Percentiles rank a stretch among this genome's conserved stretches.
These are phyloP conservation scores for Brassica rapa DNA, from an alignment of 345 rosid species.

Conservation along the genomic window DNA sequence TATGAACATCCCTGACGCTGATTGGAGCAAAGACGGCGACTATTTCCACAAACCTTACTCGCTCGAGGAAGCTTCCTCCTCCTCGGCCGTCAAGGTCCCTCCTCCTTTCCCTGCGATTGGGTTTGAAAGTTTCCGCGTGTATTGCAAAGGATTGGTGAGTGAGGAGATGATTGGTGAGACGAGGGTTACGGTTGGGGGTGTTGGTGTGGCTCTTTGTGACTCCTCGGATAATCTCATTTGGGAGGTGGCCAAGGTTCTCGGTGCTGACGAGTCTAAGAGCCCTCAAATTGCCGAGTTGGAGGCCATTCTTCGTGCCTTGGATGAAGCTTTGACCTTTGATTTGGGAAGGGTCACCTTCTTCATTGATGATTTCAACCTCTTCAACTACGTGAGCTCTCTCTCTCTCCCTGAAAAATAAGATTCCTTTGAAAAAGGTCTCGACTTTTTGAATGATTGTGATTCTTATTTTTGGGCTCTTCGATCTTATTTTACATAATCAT, in stretches of 20 bases:
- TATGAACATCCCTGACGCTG: constrained; percentile 49
- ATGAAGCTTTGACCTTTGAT: constrained; percentile 59
- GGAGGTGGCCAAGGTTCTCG: constrained; percentile 44
- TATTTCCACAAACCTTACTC: constrained; percentile 51
- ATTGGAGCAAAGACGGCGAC: constrained; percentile 59
- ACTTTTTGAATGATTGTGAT: too few relatives aligned
- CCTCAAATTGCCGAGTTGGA: constrained; percentile 45
- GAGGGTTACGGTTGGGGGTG: constrained; percentile 44
- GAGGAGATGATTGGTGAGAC: constrained; percentile 48
- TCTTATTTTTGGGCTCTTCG: too few relatives aligned
- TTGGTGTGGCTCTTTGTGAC: constrained; percentile 62
- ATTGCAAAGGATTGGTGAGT: constrained; percentile 46
- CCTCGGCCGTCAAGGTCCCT: neutral
- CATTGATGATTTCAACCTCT: constrained; percentile 45
- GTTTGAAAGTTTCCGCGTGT: constrained; percentile 32
- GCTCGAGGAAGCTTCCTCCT: constrained; percentile 14
- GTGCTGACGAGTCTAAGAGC: constrained; percentile 37
- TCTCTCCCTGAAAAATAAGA: neutral
- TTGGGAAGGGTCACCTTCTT: constrained; percentile 49
- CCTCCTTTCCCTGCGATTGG: neutral
- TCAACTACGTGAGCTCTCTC: constrained; percentile 54
- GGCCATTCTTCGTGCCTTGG: constrained; percentile 65
- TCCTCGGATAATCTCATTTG: constrained; percentile 48
- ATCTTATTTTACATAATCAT: neutral
- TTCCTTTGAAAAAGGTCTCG: too few relatives aligned